Percentiles rank a stretch among this genome's conserved stretches.
Evolutionary conservation across 208 protist genomes (phyloP).

Genomic region (Vickermania ingenoplastis): DNA sequence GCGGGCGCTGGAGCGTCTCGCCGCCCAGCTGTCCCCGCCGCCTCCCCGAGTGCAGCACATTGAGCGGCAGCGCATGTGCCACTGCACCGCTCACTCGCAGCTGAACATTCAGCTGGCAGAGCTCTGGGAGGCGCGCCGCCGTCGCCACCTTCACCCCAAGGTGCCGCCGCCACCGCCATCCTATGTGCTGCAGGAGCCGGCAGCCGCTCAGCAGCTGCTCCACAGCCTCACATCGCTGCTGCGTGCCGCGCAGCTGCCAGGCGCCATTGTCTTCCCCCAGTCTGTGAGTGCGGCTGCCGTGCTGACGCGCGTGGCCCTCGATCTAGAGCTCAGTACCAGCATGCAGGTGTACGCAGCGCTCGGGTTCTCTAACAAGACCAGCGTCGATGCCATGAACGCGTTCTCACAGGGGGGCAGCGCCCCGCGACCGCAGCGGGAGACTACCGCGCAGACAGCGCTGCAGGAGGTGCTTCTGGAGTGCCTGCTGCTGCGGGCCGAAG

Average conservation of each 20-base stretch:
- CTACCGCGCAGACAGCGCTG: neutral
- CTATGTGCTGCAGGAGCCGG: neutral
- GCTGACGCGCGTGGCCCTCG: neutral
- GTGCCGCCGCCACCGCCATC: neutral
- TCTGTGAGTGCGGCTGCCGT: too few relatives aligned
- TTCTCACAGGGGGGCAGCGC: neutral
- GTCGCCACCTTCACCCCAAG: neutral
- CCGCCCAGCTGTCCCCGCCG: too few relatives aligned
- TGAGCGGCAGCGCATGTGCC: neutral
- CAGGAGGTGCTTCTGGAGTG: neutral
- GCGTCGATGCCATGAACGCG: neutral
- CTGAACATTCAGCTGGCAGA: constrained; percentile 2
- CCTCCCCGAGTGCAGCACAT: too few relatives aligned
- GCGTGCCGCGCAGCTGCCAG: neutral
- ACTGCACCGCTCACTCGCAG: neutral
- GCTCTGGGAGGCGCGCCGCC: neutral
- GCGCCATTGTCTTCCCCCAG: too few relatives aligned
- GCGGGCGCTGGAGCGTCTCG: too few relatives aligned
- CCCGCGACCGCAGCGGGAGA: neutral
- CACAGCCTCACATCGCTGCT: neutral
- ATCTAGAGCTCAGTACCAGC: neutral
- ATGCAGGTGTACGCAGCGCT: neutral
- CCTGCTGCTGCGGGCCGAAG: neutral
- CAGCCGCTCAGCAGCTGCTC: neutral
- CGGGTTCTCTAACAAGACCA: neutral